These are phyloP conservation scores for Penicillium coprophilum DNA, from an alignment of 495 filamentous ascomycete species.

Conservation along the genomic window DNA sequence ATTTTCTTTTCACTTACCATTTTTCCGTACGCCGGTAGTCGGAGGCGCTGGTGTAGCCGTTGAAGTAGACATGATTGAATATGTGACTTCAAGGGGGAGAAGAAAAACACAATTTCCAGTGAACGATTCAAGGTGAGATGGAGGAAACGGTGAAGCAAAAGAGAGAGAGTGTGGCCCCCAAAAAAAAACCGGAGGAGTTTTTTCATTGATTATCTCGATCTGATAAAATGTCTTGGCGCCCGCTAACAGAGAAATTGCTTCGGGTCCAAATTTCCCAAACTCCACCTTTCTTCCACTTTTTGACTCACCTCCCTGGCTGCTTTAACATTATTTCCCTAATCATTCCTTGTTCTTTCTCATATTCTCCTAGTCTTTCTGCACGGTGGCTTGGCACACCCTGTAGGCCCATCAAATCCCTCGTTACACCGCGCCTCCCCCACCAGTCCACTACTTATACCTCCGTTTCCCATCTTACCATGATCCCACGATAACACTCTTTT, in stretches of 20 bases:
- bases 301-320: slow-evolving; percentile 4
- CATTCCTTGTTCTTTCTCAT: neutral
- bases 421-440: slow-evolving; percentile 35
- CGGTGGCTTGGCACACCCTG: slow-evolving; percentile 23
- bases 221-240: slow-evolving; percentile 31
- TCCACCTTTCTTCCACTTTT: slow-evolving; percentile 17
- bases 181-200: slow-evolving; percentile 16
- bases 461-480: slow-evolving; percentile 21
- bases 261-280: slow-evolving; percentile 6
- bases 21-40: slow-evolving; percentile 46
- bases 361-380: slow-evolving; percentile 14
- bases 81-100: slow-evolving; percentile 3
- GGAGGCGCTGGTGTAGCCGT: slow-evolving; percentile 19
- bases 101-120: neutral
- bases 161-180: slow-evolving; percentile 6
- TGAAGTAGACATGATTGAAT: slow-evolving; percentile 28
- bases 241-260: slow-evolving; percentile 31
- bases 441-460: slow-evolving; percentile 11
- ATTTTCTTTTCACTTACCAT: slow-evolving; percentile 32
- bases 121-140: neutral
- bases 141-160: slow-evolving; percentile 4
- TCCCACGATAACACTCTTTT: slow-evolving; percentile 33
- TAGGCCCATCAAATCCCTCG: slow-evolving; percentile 34
- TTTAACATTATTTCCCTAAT: neutral
- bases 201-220: slow-evolving; percentile 33